A percentile compares a stretch with the other conserved stretches of the same genome.
Conservation (phyloP, 495 filamentous ascomycete genomes). For the Choiromyces venosus region DNA sequence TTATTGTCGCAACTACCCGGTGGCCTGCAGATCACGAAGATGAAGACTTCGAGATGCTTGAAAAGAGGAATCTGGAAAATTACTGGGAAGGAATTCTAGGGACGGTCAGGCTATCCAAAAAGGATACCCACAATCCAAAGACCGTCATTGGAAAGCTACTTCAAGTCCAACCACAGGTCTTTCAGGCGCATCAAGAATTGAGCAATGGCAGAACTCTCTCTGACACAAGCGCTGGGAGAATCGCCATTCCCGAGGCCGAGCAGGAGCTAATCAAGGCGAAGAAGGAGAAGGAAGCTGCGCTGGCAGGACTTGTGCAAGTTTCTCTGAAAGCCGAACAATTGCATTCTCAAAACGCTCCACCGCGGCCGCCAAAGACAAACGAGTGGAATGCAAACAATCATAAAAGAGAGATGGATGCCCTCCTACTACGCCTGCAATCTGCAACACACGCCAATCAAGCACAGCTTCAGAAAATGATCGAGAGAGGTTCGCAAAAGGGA, state of each 20-base stretch:
- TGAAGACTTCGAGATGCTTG: not conserved
- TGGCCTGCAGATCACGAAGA: not conserved
- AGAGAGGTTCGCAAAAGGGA: not conserved
- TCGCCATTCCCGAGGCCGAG: not conserved
- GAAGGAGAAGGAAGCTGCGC: not conserved
- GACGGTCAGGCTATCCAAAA: not conserved
- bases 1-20: conserved; percentile 11
- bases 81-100: not conserved
- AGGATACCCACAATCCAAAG: not conserved
- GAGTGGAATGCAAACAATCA: not conserved
- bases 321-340: not conserved
- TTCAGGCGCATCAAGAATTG: not conserved
- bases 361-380: not conserved
- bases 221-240: not conserved
- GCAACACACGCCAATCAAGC: not conserved
- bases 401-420: not conserved
- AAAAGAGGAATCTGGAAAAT: not conserved
- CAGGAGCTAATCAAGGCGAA: not conserved
- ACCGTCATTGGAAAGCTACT: not conserved
- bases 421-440: not conserved
- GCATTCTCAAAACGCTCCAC: not conserved
- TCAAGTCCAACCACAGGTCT: not conserved
- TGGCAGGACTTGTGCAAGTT: not conserved
- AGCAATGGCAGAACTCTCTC: not conserved
- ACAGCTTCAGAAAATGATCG: not conserved